Percentiles rank a stretch among this genome's conserved stretches.
These are phyloP conservation scores for Polyporus tsugae DNA, from an alignment of 1,284 basidiomycete species.

Conservation along the genomic window DNA sequence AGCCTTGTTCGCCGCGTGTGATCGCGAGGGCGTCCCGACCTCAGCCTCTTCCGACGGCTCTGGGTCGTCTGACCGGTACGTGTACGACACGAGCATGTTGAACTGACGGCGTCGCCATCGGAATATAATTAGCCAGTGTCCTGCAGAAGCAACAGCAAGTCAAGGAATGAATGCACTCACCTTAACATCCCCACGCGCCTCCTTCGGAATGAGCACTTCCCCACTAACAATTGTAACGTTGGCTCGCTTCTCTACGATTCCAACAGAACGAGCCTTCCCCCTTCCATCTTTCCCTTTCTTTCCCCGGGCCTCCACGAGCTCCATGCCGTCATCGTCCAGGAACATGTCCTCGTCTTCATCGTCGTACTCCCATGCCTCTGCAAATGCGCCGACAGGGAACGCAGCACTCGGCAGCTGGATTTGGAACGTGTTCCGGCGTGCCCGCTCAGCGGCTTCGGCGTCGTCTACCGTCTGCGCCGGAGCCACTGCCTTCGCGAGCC, in stretches of 20 bases:
- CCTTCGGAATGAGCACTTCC: slow-evolving; percentile 81
- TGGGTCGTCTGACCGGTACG: slow-evolving; percentile 89
- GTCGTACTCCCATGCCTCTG: slow-evolving; percentile 96
- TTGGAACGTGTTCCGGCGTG: slow-evolving; percentile 74
- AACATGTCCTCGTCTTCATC: slow-evolving; percentile 91
- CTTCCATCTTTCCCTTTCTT: slow-evolving; percentile 53
- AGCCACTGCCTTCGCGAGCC: slow-evolving; percentile 64
- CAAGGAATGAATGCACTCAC: slow-evolving; percentile 49
- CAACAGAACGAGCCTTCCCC: slow-evolving; percentile 70
- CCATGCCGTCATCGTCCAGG: slow-evolving; percentile 73
- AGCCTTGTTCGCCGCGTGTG: slow-evolving; percentile 47
- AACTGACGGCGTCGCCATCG: slow-evolving; percentile 61
- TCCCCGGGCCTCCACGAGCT: slow-evolving; percentile 44
- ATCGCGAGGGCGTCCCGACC: slow-evolving; percentile 54
- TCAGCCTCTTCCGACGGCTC: slow-evolving; percentile 65
- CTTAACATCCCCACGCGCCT: slow-evolving; percentile 77
- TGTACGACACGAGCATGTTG: slow-evolving; percentile 92
- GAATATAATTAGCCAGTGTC: slow-evolving; percentile 13
- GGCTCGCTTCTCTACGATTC: slow-evolving; percentile 84
- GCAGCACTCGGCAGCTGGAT: slow-evolving; percentile 78
- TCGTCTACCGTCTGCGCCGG: slow-evolving; percentile 48
- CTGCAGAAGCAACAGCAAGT: neutral
- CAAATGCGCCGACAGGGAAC: slow-evolving; percentile 87
- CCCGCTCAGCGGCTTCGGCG: slow-evolving; percentile 54
- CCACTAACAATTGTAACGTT: slow-evolving; percentile 89